These are phyloP conservation scores for Alnus glutinosa DNA, from an alignment of 306 rosid genomes.

Conservation along the genomic window DNA sequence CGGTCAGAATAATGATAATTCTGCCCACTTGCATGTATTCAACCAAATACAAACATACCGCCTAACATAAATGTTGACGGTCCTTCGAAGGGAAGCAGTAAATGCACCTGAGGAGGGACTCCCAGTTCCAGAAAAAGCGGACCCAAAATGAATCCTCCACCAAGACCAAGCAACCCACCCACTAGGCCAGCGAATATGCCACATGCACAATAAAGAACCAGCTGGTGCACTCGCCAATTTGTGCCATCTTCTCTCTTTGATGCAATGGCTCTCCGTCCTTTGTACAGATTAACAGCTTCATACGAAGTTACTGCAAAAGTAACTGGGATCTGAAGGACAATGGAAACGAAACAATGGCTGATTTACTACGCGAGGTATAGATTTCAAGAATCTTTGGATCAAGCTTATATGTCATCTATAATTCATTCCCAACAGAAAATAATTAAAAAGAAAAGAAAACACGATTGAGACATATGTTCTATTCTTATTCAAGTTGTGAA, in stretches of 20 bases:
- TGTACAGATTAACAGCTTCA: conserved; percentile 71
- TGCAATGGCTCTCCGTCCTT: conserved; percentile 60
- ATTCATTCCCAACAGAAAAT: not conserved
- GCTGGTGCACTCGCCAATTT: conserved; percentile 46
- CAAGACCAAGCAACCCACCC: conserved; percentile 92
- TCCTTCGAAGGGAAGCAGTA: not conserved
- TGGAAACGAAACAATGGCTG: not conserved
- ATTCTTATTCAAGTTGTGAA: not conserved
- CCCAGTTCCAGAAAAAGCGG: conserved; percentile 91
- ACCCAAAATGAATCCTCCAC: conserved; percentile 97
- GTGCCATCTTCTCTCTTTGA: conserved; percentile 60
- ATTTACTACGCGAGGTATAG: not conserved
- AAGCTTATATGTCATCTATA: not conserved
- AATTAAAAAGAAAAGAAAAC: too few species aligned
- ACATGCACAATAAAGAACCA: conserved; percentile 52
- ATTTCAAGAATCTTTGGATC: not conserved
- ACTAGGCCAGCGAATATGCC: conserved; percentile 81
- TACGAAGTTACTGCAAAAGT: conserved; percentile 64
- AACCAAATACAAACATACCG: not conserved
- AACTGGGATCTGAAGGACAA: conserved; percentile 62
- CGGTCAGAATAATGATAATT: too few species aligned
- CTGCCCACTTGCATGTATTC: too few species aligned
- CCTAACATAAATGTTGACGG: not conserved
- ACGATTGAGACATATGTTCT: not conserved
- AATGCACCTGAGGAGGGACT: conserved; percentile 83